phyloP scores from a whole-genome alignment of 2,329 filamentous ascomycete genomes.

The Paracoccidioides brasiliensis region DNA sequence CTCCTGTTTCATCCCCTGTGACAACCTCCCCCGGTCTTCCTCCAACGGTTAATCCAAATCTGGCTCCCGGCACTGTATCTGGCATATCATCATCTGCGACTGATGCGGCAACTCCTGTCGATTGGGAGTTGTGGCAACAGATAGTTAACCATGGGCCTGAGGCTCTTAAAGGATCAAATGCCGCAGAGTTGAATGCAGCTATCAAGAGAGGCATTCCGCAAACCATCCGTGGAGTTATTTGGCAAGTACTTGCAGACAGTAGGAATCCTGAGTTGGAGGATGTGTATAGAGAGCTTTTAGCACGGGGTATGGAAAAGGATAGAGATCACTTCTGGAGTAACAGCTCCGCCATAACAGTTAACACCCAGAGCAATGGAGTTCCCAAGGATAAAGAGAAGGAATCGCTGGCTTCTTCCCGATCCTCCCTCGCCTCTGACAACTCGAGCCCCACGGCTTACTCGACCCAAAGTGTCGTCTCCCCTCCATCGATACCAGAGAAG shows the following conservation, averaged over 20 bases:
- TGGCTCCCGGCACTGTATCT: conserved; percentile 75
- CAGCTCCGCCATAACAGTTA: conserved; percentile 16
- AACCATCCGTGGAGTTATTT: conserved; percentile 93
- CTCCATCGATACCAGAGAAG: conserved; percentile 47
- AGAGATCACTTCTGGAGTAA: conserved; percentile 43
- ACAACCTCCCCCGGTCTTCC: conserved; percentile 34
- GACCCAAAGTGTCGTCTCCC: conserved; percentile 40
- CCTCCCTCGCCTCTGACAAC: conserved; percentile 67
- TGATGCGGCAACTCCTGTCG: conserved; percentile 59
- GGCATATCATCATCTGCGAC: conserved; percentile 59
- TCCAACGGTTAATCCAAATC: conserved; percentile 50
- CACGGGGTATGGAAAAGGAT: conserved; percentile 70
- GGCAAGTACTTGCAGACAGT: conserved; percentile 93
- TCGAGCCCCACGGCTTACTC: conserved; percentile 49
- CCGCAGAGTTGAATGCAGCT: conserved; percentile 77
- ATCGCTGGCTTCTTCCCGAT: conserved; percentile 61
- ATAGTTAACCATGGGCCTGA: conserved; percentile 90
- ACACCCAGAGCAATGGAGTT: conserved; percentile 40
- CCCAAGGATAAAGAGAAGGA: conserved; percentile 52
- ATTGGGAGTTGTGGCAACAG: conserved; percentile 96
- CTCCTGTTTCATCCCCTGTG: conserved; percentile 11
- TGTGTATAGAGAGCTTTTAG: conserved; percentile 71
- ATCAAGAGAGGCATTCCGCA: conserved; percentile 90
- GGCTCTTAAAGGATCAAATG: conserved; percentile 73
- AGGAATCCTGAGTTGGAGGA: conserved; percentile 82